Evolutionary conservation across 805 yeast species (phyloP).

Genomic region (Ascoidea tarda): DNA sequence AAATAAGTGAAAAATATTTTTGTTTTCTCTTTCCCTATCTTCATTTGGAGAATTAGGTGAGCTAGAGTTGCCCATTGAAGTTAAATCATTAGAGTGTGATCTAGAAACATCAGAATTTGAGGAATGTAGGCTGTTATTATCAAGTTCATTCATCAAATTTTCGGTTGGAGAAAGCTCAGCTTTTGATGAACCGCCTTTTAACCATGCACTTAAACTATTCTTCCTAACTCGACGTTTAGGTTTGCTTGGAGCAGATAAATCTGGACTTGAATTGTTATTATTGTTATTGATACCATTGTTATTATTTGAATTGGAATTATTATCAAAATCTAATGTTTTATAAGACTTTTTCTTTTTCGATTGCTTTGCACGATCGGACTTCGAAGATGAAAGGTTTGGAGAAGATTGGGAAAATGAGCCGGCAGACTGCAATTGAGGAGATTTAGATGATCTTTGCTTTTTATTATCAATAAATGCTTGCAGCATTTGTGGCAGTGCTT

Average conservation of each 20-base stretch:
- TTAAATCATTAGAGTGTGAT: background rate
- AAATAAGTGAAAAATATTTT: background rate
- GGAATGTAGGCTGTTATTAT: background rate
- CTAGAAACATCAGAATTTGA: background rate
- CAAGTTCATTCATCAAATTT: no score
- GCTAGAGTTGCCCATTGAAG: background rate
- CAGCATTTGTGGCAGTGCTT: no score
- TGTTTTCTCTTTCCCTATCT: background rate
- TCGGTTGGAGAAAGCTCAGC: background rate
- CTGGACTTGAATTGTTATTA: background rate
- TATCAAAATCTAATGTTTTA: no score
- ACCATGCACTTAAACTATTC: conserved; percentile 1
- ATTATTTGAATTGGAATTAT: no score
- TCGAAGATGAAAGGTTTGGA: no score
- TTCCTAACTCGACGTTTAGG: background rate
- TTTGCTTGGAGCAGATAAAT: background rate
- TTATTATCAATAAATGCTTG: no score
- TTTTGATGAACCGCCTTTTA: background rate
- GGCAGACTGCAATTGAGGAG: no score
- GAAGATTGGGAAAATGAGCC: no score
- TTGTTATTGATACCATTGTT: no score
- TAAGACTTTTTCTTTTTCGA: no score
- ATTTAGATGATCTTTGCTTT: no score
- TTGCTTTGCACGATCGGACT: no score
- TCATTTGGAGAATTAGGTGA: background rate